Conservation (phyloP, 116 monocot genomes). For the Zostera marina region DNA sequence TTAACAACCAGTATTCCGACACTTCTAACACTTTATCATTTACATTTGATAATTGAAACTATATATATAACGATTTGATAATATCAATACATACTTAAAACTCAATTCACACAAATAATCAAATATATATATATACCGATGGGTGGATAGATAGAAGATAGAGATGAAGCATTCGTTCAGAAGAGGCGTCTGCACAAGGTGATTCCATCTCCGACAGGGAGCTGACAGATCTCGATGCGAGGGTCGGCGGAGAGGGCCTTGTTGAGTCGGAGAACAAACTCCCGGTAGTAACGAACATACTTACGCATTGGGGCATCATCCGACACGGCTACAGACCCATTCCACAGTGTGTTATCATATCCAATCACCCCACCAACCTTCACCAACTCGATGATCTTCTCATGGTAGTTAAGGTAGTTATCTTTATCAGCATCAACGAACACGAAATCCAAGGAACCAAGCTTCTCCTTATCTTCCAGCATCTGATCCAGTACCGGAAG, state of each 20-base stretch:
- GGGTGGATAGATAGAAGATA: no score
- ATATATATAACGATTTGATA: no score
- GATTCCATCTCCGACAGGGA: slow-evolving; percentile 83
- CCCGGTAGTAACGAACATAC: slow-evolving; percentile 75
- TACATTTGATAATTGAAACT: no score
- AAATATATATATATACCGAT: no score
- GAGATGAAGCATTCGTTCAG: no score
- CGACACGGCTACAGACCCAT: slow-evolving; percentile 64
- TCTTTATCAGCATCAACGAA: slow-evolving; percentile 98
- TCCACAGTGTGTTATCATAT: slow-evolving; percentile 95
- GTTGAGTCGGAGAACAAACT: slow-evolving; percentile 82
- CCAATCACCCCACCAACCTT: slow-evolving; percentile 73
- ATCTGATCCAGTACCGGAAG: slow-evolving; percentile 63
- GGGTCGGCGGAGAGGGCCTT: slow-evolving; percentile 69
- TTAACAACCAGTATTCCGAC: no score
- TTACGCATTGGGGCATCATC: slow-evolving; percentile 68
- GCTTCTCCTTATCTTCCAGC: slow-evolving; percentile 34
- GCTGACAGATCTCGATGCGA: slow-evolving; percentile 88
- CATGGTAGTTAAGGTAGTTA: slow-evolving; percentile 95
- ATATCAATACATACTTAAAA: no score
- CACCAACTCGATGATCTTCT: slow-evolving; percentile 56
- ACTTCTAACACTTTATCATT: no score
- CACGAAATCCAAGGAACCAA: slow-evolving; percentile 64
- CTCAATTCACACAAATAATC: no score
- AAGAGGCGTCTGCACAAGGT: slow-evolving; percentile 65